Evolutionary conservation across 805 yeast species (phyloP), one percentile per base, ranked within the genome.

Genomic region (Candida chauliodis): DNA sequence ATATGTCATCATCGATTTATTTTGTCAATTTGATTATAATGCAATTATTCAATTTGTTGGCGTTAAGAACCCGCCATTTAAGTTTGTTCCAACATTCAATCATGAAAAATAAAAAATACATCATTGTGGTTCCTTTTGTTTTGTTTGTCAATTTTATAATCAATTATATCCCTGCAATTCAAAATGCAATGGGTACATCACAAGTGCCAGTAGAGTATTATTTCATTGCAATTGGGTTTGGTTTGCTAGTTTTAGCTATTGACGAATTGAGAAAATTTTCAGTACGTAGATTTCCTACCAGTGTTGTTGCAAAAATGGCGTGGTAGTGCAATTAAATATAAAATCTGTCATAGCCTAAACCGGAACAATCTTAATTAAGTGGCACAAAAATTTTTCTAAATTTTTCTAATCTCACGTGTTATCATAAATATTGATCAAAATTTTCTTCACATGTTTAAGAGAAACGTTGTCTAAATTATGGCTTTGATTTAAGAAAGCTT

Each of bases 161-260:
- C 48, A 68, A 67, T 44, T 68, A 71, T 44, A 56, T 63, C 28
- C 72, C 73, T 4, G 61, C 63, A 36, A 52, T 70, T 37, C 66
- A 66, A 37, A 43, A 39, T 1, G 51, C 57, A 13, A 49, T 72
- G 43, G 64, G 57, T 4, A 56, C 74, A 2, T 54, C 58, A 2
- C 49, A 51, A 16, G 67, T 71, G 18, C 75, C 75, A 6, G 71
- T 61, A n/a, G 67, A 69, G 44, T 66, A 63, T 49, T 27, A 62
- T 47, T 66, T 73, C 44, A 62, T 71, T 30, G 70, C 78, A 1
- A 26, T 71, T 32, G 75, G 71, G 0, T 65, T 73, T 47, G 77
- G 76, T 13, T 23, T 51, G 2, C 50, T 61, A n/a, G 59, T 72
- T 7, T 42, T 71, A 30, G 30, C 48, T 4, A 59, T 58, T 42